These are phyloP conservation scores for Eimeria praecox DNA, from an alignment of 169 alveolate genomes.

Conservation along the genomic window DNA sequence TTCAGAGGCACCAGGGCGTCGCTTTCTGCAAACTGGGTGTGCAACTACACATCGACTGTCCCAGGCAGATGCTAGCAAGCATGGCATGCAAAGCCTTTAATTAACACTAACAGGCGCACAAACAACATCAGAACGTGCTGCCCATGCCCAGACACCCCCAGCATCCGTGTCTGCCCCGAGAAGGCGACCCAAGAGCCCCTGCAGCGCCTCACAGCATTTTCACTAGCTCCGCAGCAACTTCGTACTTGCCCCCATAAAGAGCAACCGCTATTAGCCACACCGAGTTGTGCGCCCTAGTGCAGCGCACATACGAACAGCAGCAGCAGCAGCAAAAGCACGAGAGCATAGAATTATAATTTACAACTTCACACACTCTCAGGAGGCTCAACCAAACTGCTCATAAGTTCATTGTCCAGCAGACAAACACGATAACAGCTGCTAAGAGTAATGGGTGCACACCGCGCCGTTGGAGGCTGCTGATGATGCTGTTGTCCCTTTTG, in stretches of 20 bases:
- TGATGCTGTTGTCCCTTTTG: background rate
- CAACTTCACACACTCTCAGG: background rate
- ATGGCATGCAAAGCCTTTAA: background rate
- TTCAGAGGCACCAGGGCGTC: background rate
- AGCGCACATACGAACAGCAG: conserved; percentile 12
- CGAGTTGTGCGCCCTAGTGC: conserved; percentile 47
- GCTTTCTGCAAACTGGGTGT: background rate
- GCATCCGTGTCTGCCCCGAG: background rate
- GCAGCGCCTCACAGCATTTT: conserved; percentile 54
- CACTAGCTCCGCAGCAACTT: conserved; percentile 51
- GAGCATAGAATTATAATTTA: background rate
- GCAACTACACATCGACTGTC: background rate
- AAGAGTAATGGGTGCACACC: background rate
- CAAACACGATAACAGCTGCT: background rate
- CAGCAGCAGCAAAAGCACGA: background rate
- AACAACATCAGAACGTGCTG: background rate
- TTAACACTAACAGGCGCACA: background rate
- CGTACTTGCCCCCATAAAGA: conserved; percentile 6
- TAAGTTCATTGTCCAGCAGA: background rate
- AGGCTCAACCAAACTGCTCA: background rate
- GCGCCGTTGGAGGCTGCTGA: background rate
- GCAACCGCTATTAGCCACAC: conserved; percentile 59
- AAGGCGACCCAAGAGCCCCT: background rate
- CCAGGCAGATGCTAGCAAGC: background rate
- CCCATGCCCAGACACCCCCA: background rate